Evolutionary conservation across 2,329 filamentous ascomycete genomes (phyloP).

Genomic region (Sporothrix brunneoviolacea): DNA sequence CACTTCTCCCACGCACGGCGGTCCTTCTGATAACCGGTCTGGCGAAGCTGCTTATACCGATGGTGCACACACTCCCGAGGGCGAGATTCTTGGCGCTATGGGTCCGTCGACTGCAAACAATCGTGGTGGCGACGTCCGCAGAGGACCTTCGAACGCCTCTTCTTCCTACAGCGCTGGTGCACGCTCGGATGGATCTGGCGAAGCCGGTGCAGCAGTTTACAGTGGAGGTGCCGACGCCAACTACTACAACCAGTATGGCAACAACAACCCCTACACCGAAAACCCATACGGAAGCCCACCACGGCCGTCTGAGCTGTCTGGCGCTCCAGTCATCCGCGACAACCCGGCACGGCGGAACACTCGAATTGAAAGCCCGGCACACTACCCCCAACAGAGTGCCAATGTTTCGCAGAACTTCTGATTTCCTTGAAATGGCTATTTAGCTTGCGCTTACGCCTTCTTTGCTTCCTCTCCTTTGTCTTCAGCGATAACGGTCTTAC

Average conservation of each 20-base stretch:
- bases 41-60: constrained; percentile 56
- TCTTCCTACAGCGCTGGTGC: constrained; percentile 85
- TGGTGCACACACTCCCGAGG: constrained; percentile 54
- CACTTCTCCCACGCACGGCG: constrained; percentile 59
- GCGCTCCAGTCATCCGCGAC: constrained; percentile 82
- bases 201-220: constrained; percentile 36
- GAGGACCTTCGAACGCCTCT: constrained; percentile 90
- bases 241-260: constrained; percentile 55
- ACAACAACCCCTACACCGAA: constrained; percentile 50
- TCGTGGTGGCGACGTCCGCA: constrained; percentile 64
- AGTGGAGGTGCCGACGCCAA: constrained; percentile 41
- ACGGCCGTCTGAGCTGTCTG: constrained; percentile 37
- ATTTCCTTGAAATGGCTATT: not conserved
- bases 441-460: not conserved
- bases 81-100: constrained; percentile 77
- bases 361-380: constrained; percentile 82
- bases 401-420: constrained; percentile 95
- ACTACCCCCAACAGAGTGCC: constrained; percentile 86
- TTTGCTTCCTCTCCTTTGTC: not conserved
- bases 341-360: constrained; percentile 90
- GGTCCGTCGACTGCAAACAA: constrained; percentile 64
- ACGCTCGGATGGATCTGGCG: constrained; percentile 62
- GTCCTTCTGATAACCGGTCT: constrained; percentile 60
- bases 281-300: constrained; percentile 29
- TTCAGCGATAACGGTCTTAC: not conserved